Conservation (phyloP, 805 yeast species). For the Myxozyma sirexii region DNA sequence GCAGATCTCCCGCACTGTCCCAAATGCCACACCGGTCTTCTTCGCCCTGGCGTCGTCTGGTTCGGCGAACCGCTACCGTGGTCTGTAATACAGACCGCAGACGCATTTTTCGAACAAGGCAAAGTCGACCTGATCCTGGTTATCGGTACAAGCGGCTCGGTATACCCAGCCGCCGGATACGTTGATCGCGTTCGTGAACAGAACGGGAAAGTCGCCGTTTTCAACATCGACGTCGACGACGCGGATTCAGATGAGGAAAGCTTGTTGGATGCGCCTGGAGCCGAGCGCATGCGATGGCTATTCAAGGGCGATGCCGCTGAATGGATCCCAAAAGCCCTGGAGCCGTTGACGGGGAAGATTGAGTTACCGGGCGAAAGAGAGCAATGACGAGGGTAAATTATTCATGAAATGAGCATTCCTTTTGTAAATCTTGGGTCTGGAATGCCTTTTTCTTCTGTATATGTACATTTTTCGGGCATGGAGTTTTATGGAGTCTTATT, state of each 20-base stretch:
- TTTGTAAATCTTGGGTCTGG: background rate
- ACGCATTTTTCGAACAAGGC: conserved; percentile 61
- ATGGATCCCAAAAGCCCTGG: conserved; percentile 66
- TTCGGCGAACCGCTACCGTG: conserved; percentile 87
- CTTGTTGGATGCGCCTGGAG: background rate
- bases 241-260: conserved; percentile 4
- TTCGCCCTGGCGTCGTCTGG: conserved; percentile 93
- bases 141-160: conserved; percentile 81
- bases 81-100: conserved; percentile 63
- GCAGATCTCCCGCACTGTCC: conserved; percentile 76
- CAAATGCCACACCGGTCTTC: conserved; percentile 60
- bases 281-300: conserved; percentile 12
- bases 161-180: conserved; percentile 92
- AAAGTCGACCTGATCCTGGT: conserved; percentile 75
- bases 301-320: conserved; percentile 72
- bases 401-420: no score
- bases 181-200: conserved; percentile 71
- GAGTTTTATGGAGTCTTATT: background rate
- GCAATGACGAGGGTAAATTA: no score
- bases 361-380: background rate
- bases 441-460: background rate
- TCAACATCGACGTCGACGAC: conserved; percentile 61
- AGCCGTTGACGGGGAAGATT: conserved; percentile 46
- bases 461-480: background rate
- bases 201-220: conserved; percentile 83